Evolutionary conservation across 805 yeast species (phyloP).

Genomic region (Zygosaccharomyces rouxii): DNA sequence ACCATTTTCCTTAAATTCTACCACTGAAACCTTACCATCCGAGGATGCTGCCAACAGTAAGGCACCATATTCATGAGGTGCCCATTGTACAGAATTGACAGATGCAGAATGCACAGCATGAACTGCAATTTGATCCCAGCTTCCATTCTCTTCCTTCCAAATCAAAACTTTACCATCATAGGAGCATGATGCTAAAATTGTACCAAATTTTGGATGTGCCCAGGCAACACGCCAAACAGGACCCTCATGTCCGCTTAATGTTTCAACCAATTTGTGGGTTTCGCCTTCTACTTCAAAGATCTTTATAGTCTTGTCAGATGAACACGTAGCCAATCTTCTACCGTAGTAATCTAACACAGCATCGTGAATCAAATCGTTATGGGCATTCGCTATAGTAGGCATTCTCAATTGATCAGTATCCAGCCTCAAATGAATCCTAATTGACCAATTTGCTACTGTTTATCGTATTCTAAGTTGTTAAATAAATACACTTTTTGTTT

Average conservation of each 20-base stretch:
- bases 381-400: slow-evolving; percentile 90
- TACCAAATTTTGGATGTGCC: slow-evolving; percentile 99
- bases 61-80: slow-evolving; percentile 96
- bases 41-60: slow-evolving; percentile 84
- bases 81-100: slow-evolving; percentile 93
- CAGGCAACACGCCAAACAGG: slow-evolving; percentile 99
- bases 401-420: slow-evolving; percentile 10
- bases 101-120: slow-evolving; percentile 89
- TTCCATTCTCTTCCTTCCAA: slow-evolving; percentile 91
- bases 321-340: slow-evolving; percentile 89
- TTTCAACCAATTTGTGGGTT: slow-evolving; percentile 72
- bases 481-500: not conserved
- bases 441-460: not conserved
- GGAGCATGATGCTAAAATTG: slow-evolving; percentile 88
- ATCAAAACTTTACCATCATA: slow-evolving; percentile 91
- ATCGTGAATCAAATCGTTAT: slow-evolving; percentile 90
- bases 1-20: slow-evolving; percentile 89
- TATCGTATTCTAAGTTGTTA: not conserved
- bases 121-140: slow-evolving; percentile 83
- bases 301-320: slow-evolving; percentile 93
- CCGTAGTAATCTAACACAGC: slow-evolving; percentile 98
- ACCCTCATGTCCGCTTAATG: slow-evolving; percentile 90
- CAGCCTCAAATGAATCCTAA: slow-evolving; percentile 1
- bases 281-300: slow-evolving; percentile 89
- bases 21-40: slow-evolving; percentile 87